Conservation (phyloP, 202 grass and related monocot species). For the Schoenoplectus tabernaemontani region DNA sequence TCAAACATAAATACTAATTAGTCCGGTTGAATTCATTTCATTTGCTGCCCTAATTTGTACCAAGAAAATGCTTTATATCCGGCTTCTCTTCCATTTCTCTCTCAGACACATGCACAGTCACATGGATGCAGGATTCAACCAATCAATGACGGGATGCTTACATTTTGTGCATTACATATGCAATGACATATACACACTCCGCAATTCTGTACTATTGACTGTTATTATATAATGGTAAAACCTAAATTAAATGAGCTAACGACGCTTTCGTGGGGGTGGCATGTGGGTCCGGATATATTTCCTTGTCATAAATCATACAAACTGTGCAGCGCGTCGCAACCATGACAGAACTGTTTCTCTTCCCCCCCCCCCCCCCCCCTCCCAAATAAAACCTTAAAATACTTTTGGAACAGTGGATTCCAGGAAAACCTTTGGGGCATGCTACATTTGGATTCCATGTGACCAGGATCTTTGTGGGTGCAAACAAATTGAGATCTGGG, state of each 20-base stretch:
- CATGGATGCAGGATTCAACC: not conserved
- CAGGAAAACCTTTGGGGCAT: not conserved
- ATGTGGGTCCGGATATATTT: not conserved
- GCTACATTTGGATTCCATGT: not conserved
- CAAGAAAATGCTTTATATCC: not conserved
- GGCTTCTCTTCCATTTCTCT: conserved; percentile 6
- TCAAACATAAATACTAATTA: too few species aligned
- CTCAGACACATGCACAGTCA: conserved; percentile 8
- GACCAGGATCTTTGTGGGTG: not conserved
- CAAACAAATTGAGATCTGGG: not conserved
- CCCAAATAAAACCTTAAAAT: not conserved
- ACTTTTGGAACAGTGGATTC: conserved; percentile 8
- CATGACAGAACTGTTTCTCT: not conserved
- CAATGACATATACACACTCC: conserved; percentile 35
- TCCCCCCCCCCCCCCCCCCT: too few species aligned
- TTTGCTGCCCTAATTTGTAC: conserved; percentile 1
- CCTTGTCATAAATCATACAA: not conserved
- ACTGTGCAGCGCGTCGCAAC: conserved; percentile 28
- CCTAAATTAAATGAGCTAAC: conserved; percentile 18
- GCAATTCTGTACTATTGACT: too few species aligned
- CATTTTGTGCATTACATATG: conserved; percentile 21
- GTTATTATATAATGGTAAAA: not conserved
- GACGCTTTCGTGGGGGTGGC: not conserved
- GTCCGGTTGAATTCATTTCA: too few species aligned
- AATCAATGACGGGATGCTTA: not conserved